phyloP scores from a whole-genome alignment of 495 filamentous ascomycete genomes.

The Penicillium cosmopolitanum region DNA sequence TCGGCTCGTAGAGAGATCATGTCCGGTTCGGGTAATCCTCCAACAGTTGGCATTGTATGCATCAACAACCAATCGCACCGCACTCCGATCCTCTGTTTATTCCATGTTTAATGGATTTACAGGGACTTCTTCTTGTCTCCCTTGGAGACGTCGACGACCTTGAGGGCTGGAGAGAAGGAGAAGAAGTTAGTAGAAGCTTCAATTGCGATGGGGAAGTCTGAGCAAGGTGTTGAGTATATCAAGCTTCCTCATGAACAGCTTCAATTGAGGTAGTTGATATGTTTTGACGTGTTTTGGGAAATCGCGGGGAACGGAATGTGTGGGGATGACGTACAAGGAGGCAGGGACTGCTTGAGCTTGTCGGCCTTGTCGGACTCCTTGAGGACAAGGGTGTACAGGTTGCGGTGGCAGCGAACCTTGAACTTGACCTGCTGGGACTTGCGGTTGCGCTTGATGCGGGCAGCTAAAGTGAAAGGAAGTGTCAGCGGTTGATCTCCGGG shows the following conservation, averaged over 20 bases:
- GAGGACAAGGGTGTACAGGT: constrained; percentile 95
- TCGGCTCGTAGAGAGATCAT: constrained; percentile 42
- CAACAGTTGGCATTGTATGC: constrained; percentile 40
- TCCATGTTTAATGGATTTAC: constrained; percentile 41
- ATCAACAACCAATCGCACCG: constrained; percentile 37
- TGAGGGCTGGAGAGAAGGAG: constrained; percentile 57
- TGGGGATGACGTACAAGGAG: constrained; percentile 73
- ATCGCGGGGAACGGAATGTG: constrained; percentile 3
- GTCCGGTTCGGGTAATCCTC: constrained; percentile 29
- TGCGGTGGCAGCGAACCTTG: constrained; percentile 97
- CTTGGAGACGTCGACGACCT: constrained; percentile 77
- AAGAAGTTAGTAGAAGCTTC: constrained; percentile 2
- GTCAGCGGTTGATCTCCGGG: constrained; percentile 21
- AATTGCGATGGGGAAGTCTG: background rate
- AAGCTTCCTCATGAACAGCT: background rate
- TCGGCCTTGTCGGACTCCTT: constrained; percentile 99
- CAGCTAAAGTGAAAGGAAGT: constrained; percentile 58
- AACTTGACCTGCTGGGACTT: constrained; percentile 93
- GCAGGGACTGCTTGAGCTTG: constrained; percentile 99
- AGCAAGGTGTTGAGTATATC: background rate
- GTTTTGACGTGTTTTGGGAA: background rate
- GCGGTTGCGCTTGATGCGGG: constrained; percentile 96
- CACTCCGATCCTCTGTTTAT: constrained; percentile 37
- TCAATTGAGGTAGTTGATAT: background rate
- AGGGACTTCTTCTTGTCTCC: constrained; percentile 68